Evolutionary conservation across 2,329 filamentous ascomycete genomes (phyloP).

Genomic region (Aulographum hederae): DNA sequence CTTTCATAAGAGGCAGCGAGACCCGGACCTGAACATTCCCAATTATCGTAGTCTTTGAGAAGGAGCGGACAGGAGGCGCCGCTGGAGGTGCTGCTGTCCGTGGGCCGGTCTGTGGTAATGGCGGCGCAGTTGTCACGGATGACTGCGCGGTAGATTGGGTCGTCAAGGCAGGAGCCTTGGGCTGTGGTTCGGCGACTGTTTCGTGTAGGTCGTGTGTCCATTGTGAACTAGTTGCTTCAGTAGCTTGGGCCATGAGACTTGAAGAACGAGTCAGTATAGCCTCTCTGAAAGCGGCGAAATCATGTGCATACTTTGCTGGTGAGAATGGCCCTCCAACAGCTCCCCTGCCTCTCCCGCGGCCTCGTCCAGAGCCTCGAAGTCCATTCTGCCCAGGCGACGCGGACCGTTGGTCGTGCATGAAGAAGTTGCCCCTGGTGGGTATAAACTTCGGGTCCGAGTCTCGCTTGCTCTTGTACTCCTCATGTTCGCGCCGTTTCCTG

Average conservation of each 20-base stretch:
- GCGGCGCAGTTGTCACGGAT: constrained; percentile 19
- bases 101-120: constrained; percentile 29
- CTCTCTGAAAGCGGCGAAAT: background rate
- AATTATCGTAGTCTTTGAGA: constrained; percentile 69
- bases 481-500: constrained; percentile 65
- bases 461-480: constrained; percentile 74
- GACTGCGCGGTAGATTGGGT: too few relatives aligned
- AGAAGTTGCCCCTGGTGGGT: constrained; percentile 85
- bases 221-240: constrained; percentile 45
- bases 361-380: constrained; percentile 53
- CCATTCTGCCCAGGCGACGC: constrained; percentile 61
- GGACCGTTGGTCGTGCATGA: constrained; percentile 86
- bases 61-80: constrained; percentile 16
- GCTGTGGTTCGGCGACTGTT: constrained; percentile 25
- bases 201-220: constrained; percentile 97
- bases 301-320: constrained; percentile 41
- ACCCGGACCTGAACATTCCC: constrained; percentile 77
- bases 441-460: constrained; percentile 87
- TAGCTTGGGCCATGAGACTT: constrained; percentile 21
- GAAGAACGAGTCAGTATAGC: constrained; percentile 1
- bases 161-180: constrained; percentile 12
- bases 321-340: constrained; percentile 34
- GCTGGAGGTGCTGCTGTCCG: background rate
- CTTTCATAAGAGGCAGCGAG: constrained; percentile 56
- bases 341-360: constrained; percentile 40